These are phyloP conservation scores for Macadamia integrifolia DNA, from an alignment of 164 flowering plant species.

Conservation along the genomic window DNA sequence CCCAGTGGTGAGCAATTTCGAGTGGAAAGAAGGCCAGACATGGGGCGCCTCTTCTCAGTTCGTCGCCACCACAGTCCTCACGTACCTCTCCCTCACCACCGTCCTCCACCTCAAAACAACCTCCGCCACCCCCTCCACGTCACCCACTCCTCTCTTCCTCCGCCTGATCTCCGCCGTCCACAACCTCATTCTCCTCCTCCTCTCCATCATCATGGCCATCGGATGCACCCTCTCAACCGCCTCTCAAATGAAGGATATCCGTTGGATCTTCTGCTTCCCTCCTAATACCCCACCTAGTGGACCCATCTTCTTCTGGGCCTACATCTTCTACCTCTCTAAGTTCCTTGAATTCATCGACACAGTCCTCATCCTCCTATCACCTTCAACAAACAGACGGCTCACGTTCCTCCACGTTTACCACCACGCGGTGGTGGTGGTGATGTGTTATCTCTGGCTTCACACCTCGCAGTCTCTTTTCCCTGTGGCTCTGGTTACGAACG, in stretches of 20 bases:
- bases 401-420: conserved; percentile 97
- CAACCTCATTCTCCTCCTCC: conserved; percentile 62
- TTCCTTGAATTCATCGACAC: conserved; percentile 76
- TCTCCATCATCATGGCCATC: conserved; percentile 77
- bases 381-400: conserved; percentile 36
- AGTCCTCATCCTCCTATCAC: conserved; percentile 51
- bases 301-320: conserved; percentile 90
- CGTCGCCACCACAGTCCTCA: conserved; percentile 29
- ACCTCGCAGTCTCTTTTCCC: conserved; percentile 70
- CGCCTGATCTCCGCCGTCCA: conserved; percentile 66
- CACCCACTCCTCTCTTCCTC: conserved; percentile 34
- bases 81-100: conserved; percentile 41
- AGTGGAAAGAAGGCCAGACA: conserved; percentile 48
- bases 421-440: conserved; percentile 71
- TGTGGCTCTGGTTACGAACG: conserved; percentile 75
- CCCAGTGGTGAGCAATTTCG: conserved; percentile 51
- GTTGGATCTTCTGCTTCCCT: conserved; percentile 77
- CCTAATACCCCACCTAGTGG: conserved; percentile 51
- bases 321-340: conserved; percentile 88
- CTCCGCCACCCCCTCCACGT: conserved; percentile 20
- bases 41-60: conserved; percentile 52
- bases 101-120: conserved; percentile 33
- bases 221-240: conserved; percentile 60
- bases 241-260: conserved; percentile 29
- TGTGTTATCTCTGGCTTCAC: conserved; percentile 78